Conservation (phyloP, 768 basidiomycete species). For the Rhodotorula kratochvilovae region DNA sequence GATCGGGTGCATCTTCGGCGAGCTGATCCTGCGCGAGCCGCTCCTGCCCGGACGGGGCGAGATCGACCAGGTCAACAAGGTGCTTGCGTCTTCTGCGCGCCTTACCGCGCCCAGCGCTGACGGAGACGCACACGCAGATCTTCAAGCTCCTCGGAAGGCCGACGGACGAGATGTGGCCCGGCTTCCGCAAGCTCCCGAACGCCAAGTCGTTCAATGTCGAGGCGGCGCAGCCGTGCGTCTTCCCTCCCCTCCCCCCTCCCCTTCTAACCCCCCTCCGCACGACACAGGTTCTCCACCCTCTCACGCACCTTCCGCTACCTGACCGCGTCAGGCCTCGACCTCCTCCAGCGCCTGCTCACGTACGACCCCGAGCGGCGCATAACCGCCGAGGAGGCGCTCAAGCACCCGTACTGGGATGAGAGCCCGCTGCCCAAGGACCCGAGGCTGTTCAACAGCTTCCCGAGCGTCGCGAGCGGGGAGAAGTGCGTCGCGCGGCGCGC, state of each 20-base stretch:
- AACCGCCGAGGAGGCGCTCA: slow-evolving; percentile 79
- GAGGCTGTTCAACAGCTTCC: slow-evolving; percentile 91
- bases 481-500: slow-evolving; percentile 53
- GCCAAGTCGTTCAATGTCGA: slow-evolving; percentile 64
- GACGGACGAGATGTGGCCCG: slow-evolving; percentile 78
- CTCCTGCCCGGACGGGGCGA: slow-evolving; percentile 97
- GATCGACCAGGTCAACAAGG: slow-evolving; percentile 80
- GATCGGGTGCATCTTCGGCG: slow-evolving; percentile 96
- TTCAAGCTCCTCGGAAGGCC: slow-evolving; percentile 95
- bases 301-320: slow-evolving; percentile 82
- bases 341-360: slow-evolving; percentile 71
- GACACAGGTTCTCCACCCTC: slow-evolving; percentile 52
- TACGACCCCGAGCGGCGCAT: slow-evolving; percentile 87
- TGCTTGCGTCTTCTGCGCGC: slow-evolving; percentile 31
- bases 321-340: slow-evolving; percentile 74
- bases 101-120: not conserved
- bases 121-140: slow-evolving; percentile 53
- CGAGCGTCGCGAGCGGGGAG: slow-evolving; percentile 92
- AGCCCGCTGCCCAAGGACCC: slow-evolving; percentile 93
- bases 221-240: slow-evolving; percentile 46
- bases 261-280: not conserved
- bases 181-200: slow-evolving; percentile 70
- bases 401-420: slow-evolving; percentile 78
- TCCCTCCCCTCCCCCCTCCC: not conserved
- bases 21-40: slow-evolving; percentile 88